A percentile compares a stretch with the other conserved stretches of the same genome.
Evolutionary conservation across 306 rosid genomes (phyloP).

Genomic region (Oemleria cerasiformis): DNA sequence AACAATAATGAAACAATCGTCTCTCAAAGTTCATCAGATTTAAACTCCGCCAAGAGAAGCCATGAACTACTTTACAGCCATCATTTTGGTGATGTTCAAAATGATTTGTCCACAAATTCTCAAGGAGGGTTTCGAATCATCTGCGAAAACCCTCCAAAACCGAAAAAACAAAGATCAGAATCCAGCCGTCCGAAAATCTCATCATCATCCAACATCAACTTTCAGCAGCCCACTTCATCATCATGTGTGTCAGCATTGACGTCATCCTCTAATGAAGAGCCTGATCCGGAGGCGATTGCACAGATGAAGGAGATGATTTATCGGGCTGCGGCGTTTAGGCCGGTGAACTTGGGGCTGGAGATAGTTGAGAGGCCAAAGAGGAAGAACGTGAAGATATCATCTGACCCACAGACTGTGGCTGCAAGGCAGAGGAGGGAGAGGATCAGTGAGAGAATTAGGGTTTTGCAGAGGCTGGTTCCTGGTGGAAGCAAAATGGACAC

Average conservation of each 20-base stretch:
- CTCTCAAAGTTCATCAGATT: conserved; percentile 43
- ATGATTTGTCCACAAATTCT: conserved; percentile 22
- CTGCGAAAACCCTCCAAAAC: conserved; percentile 41
- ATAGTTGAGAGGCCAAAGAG: conserved; percentile 65
- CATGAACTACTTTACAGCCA: conserved; percentile 30
- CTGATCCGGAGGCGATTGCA: conserved; percentile 88
- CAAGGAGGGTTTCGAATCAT: conserved; percentile 49
- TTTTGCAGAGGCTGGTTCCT: conserved; percentile 86
- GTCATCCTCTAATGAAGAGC: conserved; percentile 42
- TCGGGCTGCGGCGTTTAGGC: conserved; percentile 87
- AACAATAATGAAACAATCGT: conserved; percentile 24
- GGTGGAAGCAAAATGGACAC: conserved; percentile 98
- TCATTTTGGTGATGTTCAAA: conserved; percentile 39
- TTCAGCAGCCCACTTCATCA: conserved; percentile 60
- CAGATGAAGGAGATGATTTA: conserved; percentile 97
- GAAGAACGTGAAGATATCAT: conserved; percentile 80
- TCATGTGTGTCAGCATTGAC: conserved; percentile 4
- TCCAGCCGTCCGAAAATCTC: conserved; percentile 23
- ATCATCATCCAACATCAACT: conserved; percentile 64
- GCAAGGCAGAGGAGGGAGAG: conserved; percentile 94
- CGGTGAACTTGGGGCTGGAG: conserved; percentile 78
- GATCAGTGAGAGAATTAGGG: conserved; percentile 83
- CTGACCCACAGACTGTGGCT: conserved; percentile 95
- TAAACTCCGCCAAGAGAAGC: conserved; percentile 42
- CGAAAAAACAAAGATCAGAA: conserved; percentile 61